Percentiles rank a stretch among this genome's conserved stretches.
These are phyloP conservation scores for Cryptosporidium sp. DNA, from an alignment of 169 alveolate genomes.

Conservation along the genomic window DNA sequence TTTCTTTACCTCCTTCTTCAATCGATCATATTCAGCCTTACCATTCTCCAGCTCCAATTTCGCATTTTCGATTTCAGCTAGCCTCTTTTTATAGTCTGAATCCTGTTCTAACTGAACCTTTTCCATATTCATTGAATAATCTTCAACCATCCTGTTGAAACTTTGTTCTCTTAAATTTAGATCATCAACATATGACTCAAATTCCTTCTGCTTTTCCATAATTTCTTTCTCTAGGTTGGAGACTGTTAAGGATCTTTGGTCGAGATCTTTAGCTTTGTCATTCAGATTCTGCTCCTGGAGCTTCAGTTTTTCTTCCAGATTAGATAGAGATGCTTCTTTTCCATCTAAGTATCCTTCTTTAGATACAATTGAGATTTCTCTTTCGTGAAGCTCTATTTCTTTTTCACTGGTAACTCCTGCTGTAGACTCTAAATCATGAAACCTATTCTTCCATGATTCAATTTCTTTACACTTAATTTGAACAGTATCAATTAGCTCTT, in stretches of 20 bases:
- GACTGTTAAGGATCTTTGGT: slow-evolving; percentile 13
- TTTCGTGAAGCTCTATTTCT: slow-evolving; percentile 24
- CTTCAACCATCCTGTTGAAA: slow-evolving; percentile 66
- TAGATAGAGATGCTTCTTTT: slow-evolving; percentile 13
- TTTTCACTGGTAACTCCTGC: slow-evolving; percentile 13
- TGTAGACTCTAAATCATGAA: slow-evolving; percentile 22
- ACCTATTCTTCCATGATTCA: slow-evolving; percentile 5
- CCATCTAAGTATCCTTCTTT: slow-evolving; percentile 15
- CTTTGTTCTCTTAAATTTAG: slow-evolving; percentile 60
- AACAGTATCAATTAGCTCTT: slow-evolving; percentile 17
- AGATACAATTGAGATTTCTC: slow-evolving; percentile 34
- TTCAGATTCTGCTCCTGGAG: slow-evolving; percentile 10
- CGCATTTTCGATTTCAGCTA: background rate
- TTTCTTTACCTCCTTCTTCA: background rate
- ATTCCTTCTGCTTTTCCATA: slow-evolving; percentile 45
- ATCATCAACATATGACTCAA: slow-evolving; percentile 58
- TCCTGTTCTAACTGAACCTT: slow-evolving; percentile 43
- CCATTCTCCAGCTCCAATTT: slow-evolving; percentile 1
- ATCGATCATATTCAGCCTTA: background rate
- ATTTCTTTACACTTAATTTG: slow-evolving; percentile 21
- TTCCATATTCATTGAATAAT: slow-evolving; percentile 55
- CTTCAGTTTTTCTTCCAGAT: slow-evolving; percentile 35
- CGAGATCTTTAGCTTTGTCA: slow-evolving; percentile 40
- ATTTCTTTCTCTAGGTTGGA: slow-evolving; percentile 52
- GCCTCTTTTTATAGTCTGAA: slow-evolving; percentile 19